Conservation (phyloP, 139 green algal species). For the Dunaliella primolecta region DNA sequence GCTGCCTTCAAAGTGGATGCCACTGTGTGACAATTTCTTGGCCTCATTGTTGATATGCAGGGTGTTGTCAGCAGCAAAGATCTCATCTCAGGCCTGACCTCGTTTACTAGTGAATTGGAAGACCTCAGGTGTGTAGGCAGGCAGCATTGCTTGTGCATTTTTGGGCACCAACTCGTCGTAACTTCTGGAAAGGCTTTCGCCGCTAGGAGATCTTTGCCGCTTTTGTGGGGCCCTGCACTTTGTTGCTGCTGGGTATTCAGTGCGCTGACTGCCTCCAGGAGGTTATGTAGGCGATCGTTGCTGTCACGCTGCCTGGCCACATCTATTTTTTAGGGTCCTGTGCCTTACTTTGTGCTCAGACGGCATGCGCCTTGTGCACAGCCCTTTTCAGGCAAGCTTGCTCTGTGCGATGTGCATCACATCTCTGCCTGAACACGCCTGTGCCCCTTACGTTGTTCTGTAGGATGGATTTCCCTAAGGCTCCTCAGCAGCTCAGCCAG, state of each 20-base stretch:
- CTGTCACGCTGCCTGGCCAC: not conserved
- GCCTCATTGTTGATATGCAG: no score
- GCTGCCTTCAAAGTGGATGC: no score
- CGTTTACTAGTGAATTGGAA: conserved; percentile 55
- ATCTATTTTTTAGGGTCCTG: no score
- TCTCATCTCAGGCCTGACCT: conserved; percentile 47
- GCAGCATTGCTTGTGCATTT: not conserved
- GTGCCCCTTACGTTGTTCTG: no score
- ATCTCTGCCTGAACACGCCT: no score
- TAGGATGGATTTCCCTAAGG: conserved; percentile 73
- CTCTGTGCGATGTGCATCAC: no score
- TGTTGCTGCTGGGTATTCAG: not conserved
- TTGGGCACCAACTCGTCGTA: not conserved
- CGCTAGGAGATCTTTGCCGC: not conserved
- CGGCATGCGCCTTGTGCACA: no score
- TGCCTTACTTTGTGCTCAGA: no score
- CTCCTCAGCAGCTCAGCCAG: conserved; percentile 64
- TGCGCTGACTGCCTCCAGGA: not conserved
- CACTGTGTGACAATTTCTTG: no score
- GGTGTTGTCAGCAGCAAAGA: conserved; percentile 43
- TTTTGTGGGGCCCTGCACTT: not conserved
- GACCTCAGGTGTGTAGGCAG: conserved; percentile 53
- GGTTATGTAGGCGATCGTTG: not conserved
- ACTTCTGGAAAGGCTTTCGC: not conserved
- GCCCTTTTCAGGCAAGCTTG: no score